phyloP scores from a whole-genome alignment of 176 grass and related monocot genomes.

The Thalia dealbata region DNA sequence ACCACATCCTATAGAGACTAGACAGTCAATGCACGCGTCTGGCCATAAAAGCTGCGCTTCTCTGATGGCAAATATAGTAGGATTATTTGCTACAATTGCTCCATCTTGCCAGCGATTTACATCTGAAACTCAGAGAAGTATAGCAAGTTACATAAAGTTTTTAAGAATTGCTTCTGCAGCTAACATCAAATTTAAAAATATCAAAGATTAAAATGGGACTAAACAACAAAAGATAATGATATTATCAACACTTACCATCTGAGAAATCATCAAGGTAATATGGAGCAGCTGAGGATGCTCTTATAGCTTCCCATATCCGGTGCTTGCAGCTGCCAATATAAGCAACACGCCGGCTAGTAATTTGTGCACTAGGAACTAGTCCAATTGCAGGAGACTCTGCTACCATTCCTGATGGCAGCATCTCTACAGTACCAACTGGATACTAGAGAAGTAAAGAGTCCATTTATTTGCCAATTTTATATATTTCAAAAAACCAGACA shows the following conservation, averaged over 20 bases:
- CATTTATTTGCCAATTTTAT: not conserved
- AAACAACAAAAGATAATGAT: constrained; percentile 8
- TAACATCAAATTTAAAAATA: not conserved
- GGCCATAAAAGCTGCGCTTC: constrained; percentile 98
- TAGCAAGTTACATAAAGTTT: constrained; percentile 14
- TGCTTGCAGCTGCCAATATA: constrained; percentile 99
- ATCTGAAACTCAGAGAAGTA: constrained; percentile 35
- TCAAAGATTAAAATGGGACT: constrained; percentile 10
- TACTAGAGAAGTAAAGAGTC: constrained; percentile 44
- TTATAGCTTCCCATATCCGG: constrained; percentile 83
- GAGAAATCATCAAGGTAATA: constrained; percentile 99
- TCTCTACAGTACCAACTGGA: constrained; percentile 75
- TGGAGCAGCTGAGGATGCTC: constrained; percentile 96
- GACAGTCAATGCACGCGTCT: constrained; percentile 87
- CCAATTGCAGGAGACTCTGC: constrained; percentile 44
- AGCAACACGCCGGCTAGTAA: constrained; percentile 66
- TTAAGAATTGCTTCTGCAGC: not conserved
- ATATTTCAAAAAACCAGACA: constrained; percentile 19
- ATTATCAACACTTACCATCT: constrained; percentile 66
- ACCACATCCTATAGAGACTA: constrained; percentile 88
- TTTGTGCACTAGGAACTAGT: constrained; percentile 48
- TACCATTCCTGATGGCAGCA: constrained; percentile 46
- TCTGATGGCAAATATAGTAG: constrained; percentile 96
- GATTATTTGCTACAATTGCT: constrained; percentile 97
- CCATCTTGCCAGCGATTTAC: constrained; percentile 95